Percentiles rank a stretch among this genome's conserved stretches.
Evolutionary conservation across 164 flowering plant species (phyloP).

Genomic region (Chimonanthus salicifolius): DNA sequence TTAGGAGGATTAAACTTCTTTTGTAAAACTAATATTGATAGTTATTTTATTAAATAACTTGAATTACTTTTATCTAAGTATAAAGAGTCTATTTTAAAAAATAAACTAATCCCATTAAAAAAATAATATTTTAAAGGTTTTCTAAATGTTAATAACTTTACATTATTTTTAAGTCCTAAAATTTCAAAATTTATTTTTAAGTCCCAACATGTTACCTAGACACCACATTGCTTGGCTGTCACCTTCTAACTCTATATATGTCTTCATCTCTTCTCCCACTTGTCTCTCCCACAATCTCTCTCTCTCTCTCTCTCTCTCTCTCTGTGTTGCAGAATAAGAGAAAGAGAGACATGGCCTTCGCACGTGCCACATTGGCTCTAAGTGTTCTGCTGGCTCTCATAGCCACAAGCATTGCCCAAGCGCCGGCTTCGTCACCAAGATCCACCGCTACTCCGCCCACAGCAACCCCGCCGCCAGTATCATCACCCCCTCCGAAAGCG

Average conservation of each 20-base stretch:
- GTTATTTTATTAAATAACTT: too few species aligned
- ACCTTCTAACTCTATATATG: conserved; percentile 7
- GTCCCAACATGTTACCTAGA: background rate
- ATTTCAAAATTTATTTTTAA: background rate
- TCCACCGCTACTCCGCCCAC: conserved; percentile 6
- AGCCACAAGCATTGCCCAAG: conserved; percentile 21
- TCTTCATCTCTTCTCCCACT: conserved; percentile 1
- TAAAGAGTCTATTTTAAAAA: too few species aligned
- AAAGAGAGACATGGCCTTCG: conserved; percentile 29
- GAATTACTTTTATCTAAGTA: too few species aligned
- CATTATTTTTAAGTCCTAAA: too few species aligned
- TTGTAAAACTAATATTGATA: too few species aligned
- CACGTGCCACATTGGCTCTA: conserved; percentile 27
- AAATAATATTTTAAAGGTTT: too few species aligned
- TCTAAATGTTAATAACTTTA: too few species aligned
- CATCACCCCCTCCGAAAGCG: background rate
- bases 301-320: conserved; percentile 5
- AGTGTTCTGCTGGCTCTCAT: conserved; percentile 16
- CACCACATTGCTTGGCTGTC: conserved; percentile 6
- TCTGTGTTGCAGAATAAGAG: background rate
- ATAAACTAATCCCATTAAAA: too few species aligned
- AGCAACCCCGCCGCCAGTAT: conserved; percentile 1
- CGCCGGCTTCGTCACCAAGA: background rate
- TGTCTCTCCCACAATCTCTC: background rate
- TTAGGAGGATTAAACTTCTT: too few species aligned